phyloP scores from a whole-genome alignment of 495 filamentous ascomycete species.

The Penicillium malachiteum region DNA sequence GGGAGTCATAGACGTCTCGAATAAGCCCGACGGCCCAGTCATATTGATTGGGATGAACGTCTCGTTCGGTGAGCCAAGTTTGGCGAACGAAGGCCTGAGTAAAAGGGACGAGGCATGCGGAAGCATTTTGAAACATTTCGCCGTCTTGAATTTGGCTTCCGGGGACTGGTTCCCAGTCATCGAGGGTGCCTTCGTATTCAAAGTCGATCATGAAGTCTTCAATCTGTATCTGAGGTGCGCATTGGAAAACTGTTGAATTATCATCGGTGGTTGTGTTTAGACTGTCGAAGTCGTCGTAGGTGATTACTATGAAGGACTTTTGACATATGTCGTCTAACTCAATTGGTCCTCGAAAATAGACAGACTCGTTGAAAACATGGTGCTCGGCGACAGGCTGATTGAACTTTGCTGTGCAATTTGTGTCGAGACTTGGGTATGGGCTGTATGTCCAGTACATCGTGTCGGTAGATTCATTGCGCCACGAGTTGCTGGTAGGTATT shows the following conservation, averaged over 20 bases:
- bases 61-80: background rate
- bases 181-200: conserved; percentile 8
- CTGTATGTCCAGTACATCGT: conserved; percentile 11
- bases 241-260: background rate
- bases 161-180: conserved; percentile 5
- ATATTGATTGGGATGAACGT: background rate
- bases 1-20: background rate
- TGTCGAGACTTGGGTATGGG: background rate
- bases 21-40: background rate
- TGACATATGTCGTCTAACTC: background rate
- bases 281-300: background rate
- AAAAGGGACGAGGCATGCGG: conserved; percentile 12
- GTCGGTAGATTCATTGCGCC: background rate
- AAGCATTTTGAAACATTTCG: conserved; percentile 14
- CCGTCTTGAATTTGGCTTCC: conserved; percentile 11
- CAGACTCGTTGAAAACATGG: background rate
- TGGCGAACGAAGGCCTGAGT: conserved; percentile 8
- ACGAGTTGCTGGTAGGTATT: background rate
- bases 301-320: conserved; percentile 8
- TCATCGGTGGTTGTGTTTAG: background rate
- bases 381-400: background rate
- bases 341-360: background rate
- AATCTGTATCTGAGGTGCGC: conserved; percentile 13
- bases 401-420: conserved; percentile 9
- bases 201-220: conserved; percentile 17